phyloP scores from a whole-genome alignment of 305 asterid species.

The Withania somnifera region DNA sequence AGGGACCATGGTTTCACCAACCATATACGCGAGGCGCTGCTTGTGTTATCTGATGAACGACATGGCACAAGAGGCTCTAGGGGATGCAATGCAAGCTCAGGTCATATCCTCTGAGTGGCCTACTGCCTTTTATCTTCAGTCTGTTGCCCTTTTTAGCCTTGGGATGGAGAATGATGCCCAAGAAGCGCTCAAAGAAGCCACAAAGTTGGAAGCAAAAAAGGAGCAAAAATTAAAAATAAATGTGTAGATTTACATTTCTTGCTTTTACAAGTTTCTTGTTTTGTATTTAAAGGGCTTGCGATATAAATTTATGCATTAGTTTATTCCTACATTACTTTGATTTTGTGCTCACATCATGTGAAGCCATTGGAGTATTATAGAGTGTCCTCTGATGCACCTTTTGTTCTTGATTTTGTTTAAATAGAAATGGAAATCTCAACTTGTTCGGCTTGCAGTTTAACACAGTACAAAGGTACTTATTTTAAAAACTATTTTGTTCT shows the following conservation, averaged over 20 bases:
- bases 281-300: conserved; percentile 13
- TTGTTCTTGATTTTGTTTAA: background rate
- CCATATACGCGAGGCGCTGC: conserved; percentile 67
- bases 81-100: conserved; percentile 75
- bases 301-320: background rate
- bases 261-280: conserved; percentile 11
- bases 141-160: conserved; percentile 61
- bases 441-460: background rate
- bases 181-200: conserved; percentile 66
- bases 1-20: conserved; percentile 85
- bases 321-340: background rate
- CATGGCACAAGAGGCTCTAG: conserved; percentile 64
- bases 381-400: background rate
- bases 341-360: background rate
- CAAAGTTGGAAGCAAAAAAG: conserved; percentile 52
- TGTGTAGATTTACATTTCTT: conserved; percentile 22
- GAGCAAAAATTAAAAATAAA: conserved; percentile 26
- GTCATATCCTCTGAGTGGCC: conserved; percentile 73
- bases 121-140: conserved; percentile 65
- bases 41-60: conserved; percentile 62
- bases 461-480: background rate
- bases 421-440: background rate
- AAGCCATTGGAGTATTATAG: background rate
- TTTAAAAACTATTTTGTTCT: background rate
- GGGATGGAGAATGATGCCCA: conserved; percentile 81